These are phyloP conservation scores for Prunus mongolica DNA, from an alignment of 306 rosid species.

Conservation along the genomic window DNA sequence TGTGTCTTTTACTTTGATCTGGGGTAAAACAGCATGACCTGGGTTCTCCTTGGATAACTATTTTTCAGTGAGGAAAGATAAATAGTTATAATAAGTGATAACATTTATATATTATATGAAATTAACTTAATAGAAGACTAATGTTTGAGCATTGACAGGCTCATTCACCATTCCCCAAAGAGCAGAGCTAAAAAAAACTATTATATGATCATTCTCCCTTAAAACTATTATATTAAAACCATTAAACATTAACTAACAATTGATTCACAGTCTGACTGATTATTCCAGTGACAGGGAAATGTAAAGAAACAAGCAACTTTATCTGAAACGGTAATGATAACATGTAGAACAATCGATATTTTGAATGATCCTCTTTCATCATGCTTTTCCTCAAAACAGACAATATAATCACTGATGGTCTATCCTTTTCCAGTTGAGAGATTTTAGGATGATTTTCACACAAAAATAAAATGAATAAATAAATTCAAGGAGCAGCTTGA, in stretches of 20 bases:
- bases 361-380: neutral
- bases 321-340: neutral
- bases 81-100: neutral
- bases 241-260: neutral
- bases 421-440: neutral
- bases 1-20: conserved; percentile 54
- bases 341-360: neutral
- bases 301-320: neutral
- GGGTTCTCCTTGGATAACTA: conserved; percentile 66
- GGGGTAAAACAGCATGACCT: conserved; percentile 33
- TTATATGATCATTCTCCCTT: neutral
- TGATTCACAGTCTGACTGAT: neutral
- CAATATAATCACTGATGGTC: neutral
- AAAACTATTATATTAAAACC: neutral
- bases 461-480: neutral
- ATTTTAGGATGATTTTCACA: neutral
- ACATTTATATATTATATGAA: neutral
- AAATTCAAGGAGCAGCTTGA: neutral
- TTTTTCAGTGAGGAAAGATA: conserved; percentile 10
- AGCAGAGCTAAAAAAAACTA: neutral
- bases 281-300: neutral
- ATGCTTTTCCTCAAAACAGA: neutral
- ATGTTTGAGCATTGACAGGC: neutral
- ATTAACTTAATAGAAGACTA: neutral
- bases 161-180: neutral